phyloP scores from a whole-genome alignment of 108 stramenopile genomes.

The Nitzschia sp. region DNA sequence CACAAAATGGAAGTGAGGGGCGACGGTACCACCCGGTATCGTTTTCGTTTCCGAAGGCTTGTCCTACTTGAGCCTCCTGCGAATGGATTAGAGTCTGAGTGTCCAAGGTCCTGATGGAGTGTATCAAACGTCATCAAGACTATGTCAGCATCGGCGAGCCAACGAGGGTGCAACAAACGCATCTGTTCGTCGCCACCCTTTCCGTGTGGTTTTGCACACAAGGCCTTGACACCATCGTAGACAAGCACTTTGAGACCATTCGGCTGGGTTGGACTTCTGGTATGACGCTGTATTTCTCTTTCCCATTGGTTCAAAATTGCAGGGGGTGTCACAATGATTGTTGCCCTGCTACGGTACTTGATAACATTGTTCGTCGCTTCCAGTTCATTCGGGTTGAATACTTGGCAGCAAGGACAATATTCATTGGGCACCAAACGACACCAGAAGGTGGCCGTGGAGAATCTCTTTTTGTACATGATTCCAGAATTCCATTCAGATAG shows the following conservation, averaged over 20 bases:
- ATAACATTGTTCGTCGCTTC: too few species aligned
- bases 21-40: slow-evolving; percentile 65
- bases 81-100: slow-evolving; percentile 65
- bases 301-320: slow-evolving; percentile 71
- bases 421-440: too few species aligned
- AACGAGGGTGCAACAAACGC: slow-evolving; percentile 50
- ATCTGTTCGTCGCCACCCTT: background rate
- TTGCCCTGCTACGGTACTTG: slow-evolving; percentile 31
- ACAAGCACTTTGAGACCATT: slow-evolving; percentile 50
- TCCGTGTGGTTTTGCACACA: slow-evolving; percentile 1
- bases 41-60: slow-evolving; percentile 40
- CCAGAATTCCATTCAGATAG: too few species aligned
- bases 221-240: slow-evolving; percentile 56
- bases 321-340: slow-evolving; percentile 69
- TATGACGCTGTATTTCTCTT: slow-evolving; percentile 60
- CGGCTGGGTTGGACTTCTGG: slow-evolving; percentile 4
- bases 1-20: slow-evolving; percentile 59
- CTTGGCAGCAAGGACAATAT: too few species aligned
- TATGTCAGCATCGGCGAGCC: slow-evolving; percentile 65
- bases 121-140: slow-evolving; percentile 61
- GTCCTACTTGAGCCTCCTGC: slow-evolving; percentile 14
- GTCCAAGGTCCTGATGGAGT: slow-evolving; percentile 56
- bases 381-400: too few species aligned
- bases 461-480: too few species aligned
- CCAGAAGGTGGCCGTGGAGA: too few species aligned